Evolutionary conservation across 331 rosid species (phyloP), one percentile per base, ranked within the genome.

Genomic region (Acacia concinna): DNA sequence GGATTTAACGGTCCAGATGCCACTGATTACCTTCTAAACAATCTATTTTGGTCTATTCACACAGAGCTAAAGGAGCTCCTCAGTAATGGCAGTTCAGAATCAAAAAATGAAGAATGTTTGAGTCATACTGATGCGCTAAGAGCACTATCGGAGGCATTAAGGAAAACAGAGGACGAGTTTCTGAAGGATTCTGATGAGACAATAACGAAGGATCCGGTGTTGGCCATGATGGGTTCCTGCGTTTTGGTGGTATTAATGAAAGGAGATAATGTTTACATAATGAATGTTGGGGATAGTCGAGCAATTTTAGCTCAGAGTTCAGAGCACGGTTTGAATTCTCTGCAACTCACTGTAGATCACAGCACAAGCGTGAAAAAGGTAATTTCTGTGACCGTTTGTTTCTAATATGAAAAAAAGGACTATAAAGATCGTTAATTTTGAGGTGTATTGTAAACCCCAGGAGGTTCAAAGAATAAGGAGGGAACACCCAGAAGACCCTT

Each of bases 1-100:
- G 98, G 98, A 30, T 94, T 94, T 25, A 92, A 91, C 66, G 98
- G 98, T 30, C 97, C 97, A 30, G 98, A 89, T 85, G 97, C 98
- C 8, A 89, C 98, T 47, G 97, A 94, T 84, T 91, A 75, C 78
- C 86, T 94, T 68, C 86, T 88, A 18, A 70, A 91, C 13, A 89
- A 89, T 81, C 87, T 94, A 70, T 92, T 91, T 43, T 35, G 74
- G 30, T 85, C 82, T 4, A 87, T 92, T 20, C 78, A 81, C 47
- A 86, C 81, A 40, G 97, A 92, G 52, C 87, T 92, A 38, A 85
- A 89, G 77, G 87, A 82, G 18, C 46, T 90, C 32, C 63, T 92
- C 0, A 83, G 88, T 73, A 73, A 75, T 73, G 81, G 82, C 20
- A 85, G 80, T 23, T 35, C 59, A 15, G 28, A 46, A 34, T 70